Base-by-base conservation (phyloP, 2,329 filamentous ascomycete genomes). In the Orbilia javanica region DNA sequence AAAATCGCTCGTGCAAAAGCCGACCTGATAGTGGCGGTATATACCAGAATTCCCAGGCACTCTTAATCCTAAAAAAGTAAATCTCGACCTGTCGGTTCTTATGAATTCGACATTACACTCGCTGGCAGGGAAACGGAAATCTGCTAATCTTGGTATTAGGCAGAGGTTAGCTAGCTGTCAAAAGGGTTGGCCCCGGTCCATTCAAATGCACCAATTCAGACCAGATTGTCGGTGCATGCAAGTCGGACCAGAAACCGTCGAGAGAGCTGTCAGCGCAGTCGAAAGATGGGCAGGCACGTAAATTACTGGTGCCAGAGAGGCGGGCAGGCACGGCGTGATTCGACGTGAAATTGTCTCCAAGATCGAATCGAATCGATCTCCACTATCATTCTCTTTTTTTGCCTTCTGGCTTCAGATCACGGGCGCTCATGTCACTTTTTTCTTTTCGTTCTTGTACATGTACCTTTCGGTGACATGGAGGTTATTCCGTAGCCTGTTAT, bases 401-500 rank as follows among this genome's bases (percentile, higher is more conserved):
- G 20, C 27, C 48, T 44, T 50, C 27, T 31, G 50, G 29, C 42
- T 10, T 46, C 18, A n/a, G 8, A 44, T 44, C 42, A 44, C 42
- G 15, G 36, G n/a, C 20, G 42, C 8, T n/a, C 42, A 42, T 62
- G 31, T 62, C 42, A 29, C 57, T 66, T 62, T 39, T 42, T 46
- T 62, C 31, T 36, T n/a, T 44, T n/a, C 39, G 2, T 18, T 10
- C 46, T 25, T 13, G 50, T 66, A 36, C 46, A 13, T 13, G 50
- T 66, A 36, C 25, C 15, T 46, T 46, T 65, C 48, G 57, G 48
- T 31, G 48, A 55, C 46, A 67, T 74, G 63, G 13, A 62, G 44
- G 53, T 64, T 57, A 15, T 64, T 60, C 46, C 60, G 66, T 69
- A 52, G 73, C 50, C 60, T 55, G 67, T 77, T 71, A 77, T 77